Evolutionary conservation across 1,284 basidiomycete genomes (phyloP).

Genomic region (Xerocomus amazonicus): DNA sequence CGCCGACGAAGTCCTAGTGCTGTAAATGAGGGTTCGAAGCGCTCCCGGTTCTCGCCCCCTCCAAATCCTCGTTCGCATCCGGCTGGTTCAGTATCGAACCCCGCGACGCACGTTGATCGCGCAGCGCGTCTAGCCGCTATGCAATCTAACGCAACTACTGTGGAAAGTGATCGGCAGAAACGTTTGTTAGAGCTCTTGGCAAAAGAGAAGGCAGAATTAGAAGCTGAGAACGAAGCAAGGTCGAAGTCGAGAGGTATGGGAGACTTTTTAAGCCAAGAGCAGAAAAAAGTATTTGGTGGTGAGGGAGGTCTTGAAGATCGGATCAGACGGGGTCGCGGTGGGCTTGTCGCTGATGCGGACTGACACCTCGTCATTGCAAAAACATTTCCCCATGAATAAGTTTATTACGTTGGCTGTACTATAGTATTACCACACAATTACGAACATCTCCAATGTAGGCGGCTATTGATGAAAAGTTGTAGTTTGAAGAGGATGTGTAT

Average conservation of each 20-base stretch:
- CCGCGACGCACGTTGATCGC: slow-evolving; percentile 50
- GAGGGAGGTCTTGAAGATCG: slow-evolving; percentile 73
- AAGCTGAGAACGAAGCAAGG: slow-evolving; percentile 58
- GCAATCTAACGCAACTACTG: slow-evolving; percentile 64
- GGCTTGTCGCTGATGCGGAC: slow-evolving; percentile 58
- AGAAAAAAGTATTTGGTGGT: slow-evolving; percentile 76
- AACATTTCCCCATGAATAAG: too few relatives aligned
- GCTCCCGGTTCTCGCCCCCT: slow-evolving; percentile 39
- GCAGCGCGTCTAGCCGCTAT: slow-evolving; percentile 85
- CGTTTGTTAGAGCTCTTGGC: slow-evolving; percentile 60
- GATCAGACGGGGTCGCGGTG: slow-evolving; percentile 62
- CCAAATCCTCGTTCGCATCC: slow-evolving; percentile 26
- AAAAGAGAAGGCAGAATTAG: slow-evolving; percentile 69
- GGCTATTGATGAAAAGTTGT: too few relatives aligned
- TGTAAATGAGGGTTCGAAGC: slow-evolving; percentile 34
- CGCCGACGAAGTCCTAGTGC: slow-evolving; percentile 49
- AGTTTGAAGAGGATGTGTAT: too few relatives aligned
- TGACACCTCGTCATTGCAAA: slow-evolving; percentile 16
- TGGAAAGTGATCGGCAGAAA: slow-evolving; percentile 66
- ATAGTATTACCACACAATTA: too few relatives aligned
- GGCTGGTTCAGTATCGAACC: slow-evolving; percentile 19
- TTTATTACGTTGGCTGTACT: too few relatives aligned
- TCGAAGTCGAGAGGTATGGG: slow-evolving; percentile 70
- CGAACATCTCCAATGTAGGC: too few relatives aligned
- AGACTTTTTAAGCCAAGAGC: slow-evolving; percentile 66